These are phyloP conservation scores for Sclerotinia glacialis DNA, from an alignment of 2,329 filamentous ascomycete species.

Conservation along the genomic window DNA sequence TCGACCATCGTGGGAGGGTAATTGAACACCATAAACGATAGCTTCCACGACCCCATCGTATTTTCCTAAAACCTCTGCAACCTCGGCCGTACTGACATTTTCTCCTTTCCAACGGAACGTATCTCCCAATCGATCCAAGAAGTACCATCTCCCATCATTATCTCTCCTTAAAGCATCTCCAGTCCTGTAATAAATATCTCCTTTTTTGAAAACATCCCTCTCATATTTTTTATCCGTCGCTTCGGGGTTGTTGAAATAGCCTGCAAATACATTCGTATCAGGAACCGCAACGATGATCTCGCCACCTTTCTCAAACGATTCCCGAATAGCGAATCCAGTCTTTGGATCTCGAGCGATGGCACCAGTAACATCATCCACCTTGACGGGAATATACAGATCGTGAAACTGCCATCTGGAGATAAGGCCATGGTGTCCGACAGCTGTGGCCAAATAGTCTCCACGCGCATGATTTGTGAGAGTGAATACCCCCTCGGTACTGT, in stretches of 20 bases:
- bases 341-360: conserved; percentile 63
- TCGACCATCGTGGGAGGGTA: conserved; percentile 66
- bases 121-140: conserved; percentile 68
- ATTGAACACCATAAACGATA: conserved; percentile 66
- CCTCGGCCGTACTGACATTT: conserved; percentile 66
- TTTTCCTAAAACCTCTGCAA: conserved; percentile 59
- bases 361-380: conserved; percentile 65
- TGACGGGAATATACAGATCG: conserved; percentile 62
- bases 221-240: conserved; percentile 67
- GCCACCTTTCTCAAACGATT: conserved; percentile 65
- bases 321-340: conserved; percentile 64
- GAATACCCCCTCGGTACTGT: conserved; percentile 71
- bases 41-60: conserved; percentile 61
- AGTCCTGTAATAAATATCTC: conserved; percentile 66
- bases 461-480: conserved; percentile 56
- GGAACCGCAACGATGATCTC: conserved; percentile 68
- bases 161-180: conserved; percentile 65
- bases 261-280: conserved; percentile 56
- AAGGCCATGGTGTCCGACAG: conserved; percentile 69
- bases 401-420: conserved; percentile 53
- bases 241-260: conserved; percentile 66
- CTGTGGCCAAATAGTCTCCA: conserved; percentile 60
- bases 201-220: conserved; percentile 61
- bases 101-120: conserved; percentile 74
- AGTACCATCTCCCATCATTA: conserved; percentile 64